Evolutionary conservation across 345 rosid species (phyloP).

Genomic region (Populus deltoides): DNA sequence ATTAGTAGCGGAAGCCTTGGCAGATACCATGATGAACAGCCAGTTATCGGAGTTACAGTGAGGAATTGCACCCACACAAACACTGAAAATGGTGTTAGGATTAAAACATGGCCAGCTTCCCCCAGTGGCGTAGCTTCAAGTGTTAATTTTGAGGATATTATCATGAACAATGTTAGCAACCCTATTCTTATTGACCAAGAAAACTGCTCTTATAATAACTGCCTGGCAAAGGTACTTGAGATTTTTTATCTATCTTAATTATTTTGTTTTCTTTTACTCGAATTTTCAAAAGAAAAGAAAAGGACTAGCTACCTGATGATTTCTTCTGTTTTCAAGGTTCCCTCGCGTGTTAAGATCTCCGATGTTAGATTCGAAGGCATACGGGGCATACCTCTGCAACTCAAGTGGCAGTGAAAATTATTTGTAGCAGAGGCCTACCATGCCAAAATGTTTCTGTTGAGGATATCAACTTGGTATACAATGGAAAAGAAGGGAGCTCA

Average conservation of each 20-base stretch:
- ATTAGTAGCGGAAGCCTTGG: conserved; percentile 62
- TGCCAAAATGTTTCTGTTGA: conserved; percentile 38
- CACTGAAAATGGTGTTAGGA: conserved; percentile 51
- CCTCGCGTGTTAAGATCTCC: conserved; percentile 44
- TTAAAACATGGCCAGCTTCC: conserved; percentile 57
- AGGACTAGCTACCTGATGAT: no score
- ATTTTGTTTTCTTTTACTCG: no score
- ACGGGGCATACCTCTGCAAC: conserved; percentile 46
- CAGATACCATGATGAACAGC: conserved; percentile 38
- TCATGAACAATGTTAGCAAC: conserved; percentile 44
- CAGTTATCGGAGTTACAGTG: conserved; percentile 43
- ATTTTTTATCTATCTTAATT: neutral
- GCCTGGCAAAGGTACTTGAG: conserved; percentile 35
- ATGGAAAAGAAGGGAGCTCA: conserved; percentile 31
- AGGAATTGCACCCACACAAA: conserved; percentile 34
- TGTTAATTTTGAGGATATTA: conserved; percentile 47
- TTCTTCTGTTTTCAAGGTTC: conserved; percentile 6
- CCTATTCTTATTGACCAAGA: conserved; percentile 54
- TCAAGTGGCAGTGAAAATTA: conserved; percentile 37
- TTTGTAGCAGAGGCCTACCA: conserved; percentile 47
- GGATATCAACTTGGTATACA: conserved; percentile 37
- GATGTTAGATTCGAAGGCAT: conserved; percentile 48
- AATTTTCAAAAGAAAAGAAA: neutral
- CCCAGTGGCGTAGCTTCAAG: conserved; percentile 30
- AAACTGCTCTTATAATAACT: conserved; percentile 41